Evolutionary conservation across 345 rosid species (phyloP).

Genomic region (Pseudoturritis turrita): DNA sequence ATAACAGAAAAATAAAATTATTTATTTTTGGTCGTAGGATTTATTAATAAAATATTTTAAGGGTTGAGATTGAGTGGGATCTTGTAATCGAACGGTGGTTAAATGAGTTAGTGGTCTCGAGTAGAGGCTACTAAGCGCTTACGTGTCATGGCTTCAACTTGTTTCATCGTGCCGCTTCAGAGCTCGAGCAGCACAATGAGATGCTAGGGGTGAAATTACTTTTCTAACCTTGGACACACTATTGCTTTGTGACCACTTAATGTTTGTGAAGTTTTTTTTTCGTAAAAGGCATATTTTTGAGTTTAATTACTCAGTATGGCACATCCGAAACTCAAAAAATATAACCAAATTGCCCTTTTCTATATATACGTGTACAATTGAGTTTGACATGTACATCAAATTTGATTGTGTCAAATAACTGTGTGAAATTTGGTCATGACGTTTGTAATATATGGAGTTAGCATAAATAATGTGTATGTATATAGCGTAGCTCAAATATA

Average conservation of each 20-base stretch:
- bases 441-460: too few relatives aligned
- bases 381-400: too few relatives aligned
- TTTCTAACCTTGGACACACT: neutral
- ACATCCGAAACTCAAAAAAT: too few relatives aligned
- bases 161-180: conserved; percentile 19
- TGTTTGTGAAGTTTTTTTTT: too few relatives aligned
- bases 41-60: neutral
- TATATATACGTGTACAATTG: too few relatives aligned
- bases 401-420: too few relatives aligned
- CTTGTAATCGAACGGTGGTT: conserved; percentile 7
- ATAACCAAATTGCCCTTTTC: too few relatives aligned
- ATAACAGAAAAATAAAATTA: neutral
- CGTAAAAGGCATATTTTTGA: too few relatives aligned
- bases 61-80: conserved; percentile 8
- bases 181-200: neutral
- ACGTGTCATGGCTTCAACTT: conserved; percentile 11
- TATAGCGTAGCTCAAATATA: too few relatives aligned
- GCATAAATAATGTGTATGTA: too few relatives aligned
- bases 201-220: neutral
- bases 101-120: neutral
- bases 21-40: neutral
- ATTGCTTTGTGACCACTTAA: neutral
- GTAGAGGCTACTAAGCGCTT: conserved; percentile 14
- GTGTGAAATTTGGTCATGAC: too few relatives aligned
- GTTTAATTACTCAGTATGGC: too few relatives aligned